Evolutionary conservation across 306 rosid species (phyloP), one percentile per base, ranked within the genome.

Genomic region (Urtica urens): DNA sequence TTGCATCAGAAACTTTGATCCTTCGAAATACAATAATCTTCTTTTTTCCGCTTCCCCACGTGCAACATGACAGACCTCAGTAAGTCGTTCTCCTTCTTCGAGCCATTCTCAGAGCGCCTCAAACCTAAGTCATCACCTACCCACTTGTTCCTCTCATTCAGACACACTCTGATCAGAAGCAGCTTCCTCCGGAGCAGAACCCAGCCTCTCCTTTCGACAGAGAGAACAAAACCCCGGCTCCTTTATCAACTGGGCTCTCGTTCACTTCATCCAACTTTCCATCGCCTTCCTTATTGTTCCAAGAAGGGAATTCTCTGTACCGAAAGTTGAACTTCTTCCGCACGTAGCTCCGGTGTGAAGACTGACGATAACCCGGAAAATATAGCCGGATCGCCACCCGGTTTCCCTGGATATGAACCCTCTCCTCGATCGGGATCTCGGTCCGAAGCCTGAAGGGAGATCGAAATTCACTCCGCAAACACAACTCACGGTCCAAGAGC

Each of bases 401-500:
- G 26, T 82, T 72, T 5, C 99, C 99, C 38, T 90, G 99, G 46
- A 85, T 74, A 41, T 85, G 99, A 40, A 90, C 99, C 72, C 87
- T 73, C 65, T 90, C 95, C 81, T 81, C 87, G 17, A 85, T 77
- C 14, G 99, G 95, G 18, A 72, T 69, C 35, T 81, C 87, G 0
- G 94, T 77, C 97, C 97, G 84, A 18, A 90, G 82, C 87, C 83
- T 77, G 46, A 77, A 67, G 10, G 92, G 92, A 1, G 80, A 60
- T 90, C 99, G 52, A 81, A 90, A 63, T 64, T 85, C 27, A 90
- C 99, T 37, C 99, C 99, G 58, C 99, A 90, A 19, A 85, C 65
- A 53, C 99, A 90, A 61, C 85, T 95, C 60, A 90, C 99, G 4
- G 95, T 85, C 99, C 99, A 90, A 2, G 94, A 77, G 5, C 81